A percentile compares a stretch with the other conserved stretches of the same genome.
These are phyloP conservation scores for Hansfordia pulvinata DNA, from an alignment of 2,329 filamentous ascomycete genomes.

Conservation along the genomic window DNA sequence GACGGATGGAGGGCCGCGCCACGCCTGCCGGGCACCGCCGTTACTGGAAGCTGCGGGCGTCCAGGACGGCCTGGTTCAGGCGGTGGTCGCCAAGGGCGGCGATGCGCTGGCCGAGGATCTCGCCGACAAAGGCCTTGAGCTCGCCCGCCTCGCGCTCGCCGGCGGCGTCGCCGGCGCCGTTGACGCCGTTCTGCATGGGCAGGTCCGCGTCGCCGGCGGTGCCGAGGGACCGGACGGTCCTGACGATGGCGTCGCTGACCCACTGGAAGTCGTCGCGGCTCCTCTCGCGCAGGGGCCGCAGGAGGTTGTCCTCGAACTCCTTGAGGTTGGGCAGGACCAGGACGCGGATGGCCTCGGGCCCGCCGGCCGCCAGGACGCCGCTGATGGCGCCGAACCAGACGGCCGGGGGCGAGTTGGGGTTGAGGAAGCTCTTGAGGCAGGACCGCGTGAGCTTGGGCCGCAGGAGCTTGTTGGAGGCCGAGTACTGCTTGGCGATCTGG, in stretches of 20 bases:
- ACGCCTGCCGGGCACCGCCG: too few species aligned
- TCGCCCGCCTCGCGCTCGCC: conserved; percentile 26
- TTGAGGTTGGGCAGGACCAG: conserved; percentile 42
- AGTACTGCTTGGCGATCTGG: conserved; percentile 69
- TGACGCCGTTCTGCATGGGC: conserved; percentile 23
- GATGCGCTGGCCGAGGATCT: conserved; percentile 37
- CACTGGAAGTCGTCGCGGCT: conserved; percentile 36
- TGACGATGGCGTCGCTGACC: conserved; percentile 40
- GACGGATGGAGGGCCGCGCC: too few species aligned
- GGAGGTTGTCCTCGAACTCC: conserved; percentile 36
- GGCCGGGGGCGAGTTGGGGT: conserved; percentile 67
- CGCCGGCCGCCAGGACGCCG: conserved; percentile 68
- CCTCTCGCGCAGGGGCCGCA: conserved; percentile 38
- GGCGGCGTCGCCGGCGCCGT: conserved; percentile 17
- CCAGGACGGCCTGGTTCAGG: conserved; percentile 36
- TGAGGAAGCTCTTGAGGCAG: conserved; percentile 83
- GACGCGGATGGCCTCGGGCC: conserved; percentile 41
- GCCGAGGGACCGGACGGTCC: conserved; percentile 32
- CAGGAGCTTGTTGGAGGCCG: conserved; percentile 65
- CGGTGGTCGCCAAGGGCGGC: conserved; percentile 28
- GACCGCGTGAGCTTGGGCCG: conserved; percentile 85
- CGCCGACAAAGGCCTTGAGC: conserved; percentile 39
- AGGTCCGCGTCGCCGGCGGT: conserved; percentile 14
- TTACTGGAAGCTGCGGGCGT: conserved; percentile 39
- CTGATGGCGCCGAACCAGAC: conserved; percentile 83